A percentile compares a stretch with the other conserved stretches of the same genome.
Conservation (phyloP, 495 filamentous ascomycete species). For the Cercophora scortea region DNA sequence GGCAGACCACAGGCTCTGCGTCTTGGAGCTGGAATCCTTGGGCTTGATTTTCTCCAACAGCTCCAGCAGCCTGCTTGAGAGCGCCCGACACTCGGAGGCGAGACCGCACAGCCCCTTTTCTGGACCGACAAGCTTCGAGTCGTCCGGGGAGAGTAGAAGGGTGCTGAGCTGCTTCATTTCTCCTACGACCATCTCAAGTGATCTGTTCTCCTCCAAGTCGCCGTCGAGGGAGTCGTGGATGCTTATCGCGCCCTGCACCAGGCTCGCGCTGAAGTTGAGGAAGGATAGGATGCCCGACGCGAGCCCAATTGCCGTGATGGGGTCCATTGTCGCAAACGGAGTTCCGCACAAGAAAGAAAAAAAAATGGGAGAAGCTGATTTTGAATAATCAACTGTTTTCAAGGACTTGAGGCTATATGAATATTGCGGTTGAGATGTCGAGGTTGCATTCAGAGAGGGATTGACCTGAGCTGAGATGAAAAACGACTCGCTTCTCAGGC, state of each 20-base stretch:
- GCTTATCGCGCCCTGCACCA: conserved; percentile 15
- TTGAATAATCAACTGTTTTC: too few species aligned
- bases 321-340: conserved; percentile 25
- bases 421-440: too few species aligned
- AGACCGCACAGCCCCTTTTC: conserved; percentile 18
- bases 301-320: conserved; percentile 29
- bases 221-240: conserved; percentile 21
- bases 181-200: conserved; percentile 5
- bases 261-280: conserved; percentile 28
- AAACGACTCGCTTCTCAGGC: too few species aligned
- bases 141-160: conserved; percentile 4
- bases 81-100: conserved; percentile 9
- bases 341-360: too few species aligned
- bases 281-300: conserved; percentile 30
- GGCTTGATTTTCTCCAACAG: conserved; percentile 18
- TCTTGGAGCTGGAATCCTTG: conserved; percentile 14
- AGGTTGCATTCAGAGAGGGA: too few species aligned
- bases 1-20: conserved; percentile 7
- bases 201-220: conserved; percentile 15
- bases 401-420: too few species aligned
- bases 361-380: too few species aligned
- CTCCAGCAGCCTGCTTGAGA: conserved; percentile 11
- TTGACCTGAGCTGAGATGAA: too few species aligned
- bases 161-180: conserved; percentile 8
- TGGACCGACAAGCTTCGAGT: conserved; percentile 3